Evolutionary conservation across 2,329 filamentous ascomycete species (phyloP), one percentile per base, ranked within the genome.

Genomic region (Xylaria sp.): DNA sequence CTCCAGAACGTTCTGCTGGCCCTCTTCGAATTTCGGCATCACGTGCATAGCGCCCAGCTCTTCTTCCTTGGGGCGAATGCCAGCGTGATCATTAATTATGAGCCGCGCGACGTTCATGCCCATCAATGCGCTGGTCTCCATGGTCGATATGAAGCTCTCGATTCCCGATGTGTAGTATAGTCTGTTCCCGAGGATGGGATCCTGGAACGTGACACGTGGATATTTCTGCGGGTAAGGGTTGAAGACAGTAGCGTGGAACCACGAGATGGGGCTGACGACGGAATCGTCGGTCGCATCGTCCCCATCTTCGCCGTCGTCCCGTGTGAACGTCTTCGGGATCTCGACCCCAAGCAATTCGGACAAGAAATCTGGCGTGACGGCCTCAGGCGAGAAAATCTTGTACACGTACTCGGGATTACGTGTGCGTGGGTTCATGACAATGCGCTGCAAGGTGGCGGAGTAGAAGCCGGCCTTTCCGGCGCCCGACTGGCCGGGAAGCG

Each of bases 61-160:
- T 1, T 58, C 46, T 3, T 63, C 56, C 29, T 55, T 43, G 3
- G 44, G n/a, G 13, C 58, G 31, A 3, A 67, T 59, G 8, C 60
- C 65, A 5, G 70, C 46, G 21, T 74, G 86, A 53, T 85, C 85
- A 70, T 93, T 85, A 0, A 87, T 81, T 46, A 94, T 81, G 55
- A 95, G 77, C 65, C 82, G 83, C 8, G 91, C 92, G 19, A 95
- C 88, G 72, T 95, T 95, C 84, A 85, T 92, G 0, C 95, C 95
- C 87, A 95, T 95, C 68, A 98, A 77, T 1, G 92, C 90, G 74
- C 89, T 97, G 6, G 95, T 97, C 81, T 99, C 95, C 95, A 99
- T 98, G 0, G 93, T 97, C 9, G 90, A 95, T 68, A 98, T 96
- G 74, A 99, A 97, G 68, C 90, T 90, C 78, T 98, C 94, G 43